Evolutionary conservation across 345 rosid genomes (phyloP).

Genomic region (Ceriops zippeliana): DNA sequence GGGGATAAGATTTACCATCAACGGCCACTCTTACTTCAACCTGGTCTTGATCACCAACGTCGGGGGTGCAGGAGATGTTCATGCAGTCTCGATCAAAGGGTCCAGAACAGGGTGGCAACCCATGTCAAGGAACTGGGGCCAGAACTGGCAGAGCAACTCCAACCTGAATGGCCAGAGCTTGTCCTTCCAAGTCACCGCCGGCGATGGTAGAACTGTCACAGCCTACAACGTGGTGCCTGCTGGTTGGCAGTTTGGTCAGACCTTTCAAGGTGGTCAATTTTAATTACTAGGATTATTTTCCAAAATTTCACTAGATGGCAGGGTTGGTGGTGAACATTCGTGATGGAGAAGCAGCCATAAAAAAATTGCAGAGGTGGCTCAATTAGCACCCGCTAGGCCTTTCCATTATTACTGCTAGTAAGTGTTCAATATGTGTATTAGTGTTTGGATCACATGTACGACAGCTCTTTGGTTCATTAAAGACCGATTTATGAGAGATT

Average conservation of each 20-base stretch:
- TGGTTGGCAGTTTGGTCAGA: constrained; percentile 61
- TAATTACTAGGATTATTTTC: constrained; percentile 13
- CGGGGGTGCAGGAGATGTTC: constrained; percentile 56
- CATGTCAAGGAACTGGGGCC: constrained; percentile 66
- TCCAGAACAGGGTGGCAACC: constrained; percentile 51
- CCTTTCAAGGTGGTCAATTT: constrained; percentile 49
- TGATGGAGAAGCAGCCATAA: too few relatives aligned
- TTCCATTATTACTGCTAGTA: too few relatives aligned
- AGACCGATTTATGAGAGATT: too few relatives aligned
- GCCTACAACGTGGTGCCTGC: constrained; percentile 41
- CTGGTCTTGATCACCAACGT: constrained; percentile 55
- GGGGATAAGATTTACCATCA: constrained; percentile 49
- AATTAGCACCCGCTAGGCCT: too few relatives aligned
- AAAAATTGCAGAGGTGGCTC: too few relatives aligned
- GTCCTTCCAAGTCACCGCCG: constrained; percentile 47
- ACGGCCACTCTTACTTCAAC: constrained; percentile 53
- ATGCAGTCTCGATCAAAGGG: constrained; percentile 47
- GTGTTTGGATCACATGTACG: too few relatives aligned
- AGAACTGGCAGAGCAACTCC: constrained; percentile 57
- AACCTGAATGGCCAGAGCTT: constrained; percentile 47
- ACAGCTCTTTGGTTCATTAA: too few relatives aligned
- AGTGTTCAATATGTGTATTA: too few relatives aligned
- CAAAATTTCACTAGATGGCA: too few relatives aligned
- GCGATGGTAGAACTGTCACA: constrained; percentile 46
- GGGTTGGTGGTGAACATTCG: too few relatives aligned